A percentile compares a stretch with the other conserved stretches of the same genome.
Conservation (phyloP, 2,329 filamentous ascomycete genomes). For the Fusarium ramigenum region DNA sequence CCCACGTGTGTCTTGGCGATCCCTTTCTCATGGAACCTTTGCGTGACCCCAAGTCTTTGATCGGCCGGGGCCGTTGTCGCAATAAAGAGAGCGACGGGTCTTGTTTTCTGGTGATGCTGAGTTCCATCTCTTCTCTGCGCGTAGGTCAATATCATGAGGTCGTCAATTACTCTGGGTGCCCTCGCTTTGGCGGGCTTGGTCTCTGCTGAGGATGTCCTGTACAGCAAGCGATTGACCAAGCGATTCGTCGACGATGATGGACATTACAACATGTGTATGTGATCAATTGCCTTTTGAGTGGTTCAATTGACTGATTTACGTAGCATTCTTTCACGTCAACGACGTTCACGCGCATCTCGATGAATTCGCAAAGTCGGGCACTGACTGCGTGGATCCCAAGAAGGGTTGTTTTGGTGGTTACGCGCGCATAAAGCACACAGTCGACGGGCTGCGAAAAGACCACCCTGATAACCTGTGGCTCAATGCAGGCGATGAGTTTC, state of each 20-base stretch:
- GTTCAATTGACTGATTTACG: not conserved
- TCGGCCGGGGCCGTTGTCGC: conserved; percentile 1
- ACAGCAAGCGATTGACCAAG: conserved; percentile 59
- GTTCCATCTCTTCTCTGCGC: not conserved
- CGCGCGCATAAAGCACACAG: conserved; percentile 68
- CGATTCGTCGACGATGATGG: conserved; percentile 59
- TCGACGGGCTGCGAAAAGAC: conserved; percentile 64
- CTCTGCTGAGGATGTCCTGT: conserved; percentile 57
- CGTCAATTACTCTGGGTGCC: conserved; percentile 32
- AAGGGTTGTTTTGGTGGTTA: conserved; percentile 72
- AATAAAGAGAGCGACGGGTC: conserved; percentile 32
- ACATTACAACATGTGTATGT: conserved; percentile 63
- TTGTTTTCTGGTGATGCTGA: not conserved
- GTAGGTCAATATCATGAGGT: conserved; percentile 31
- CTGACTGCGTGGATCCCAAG: conserved; percentile 66
- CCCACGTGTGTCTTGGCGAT: conserved; percentile 44
- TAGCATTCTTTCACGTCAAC: conserved; percentile 74
- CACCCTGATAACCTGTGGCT: conserved; percentile 70
- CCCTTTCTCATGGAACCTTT: conserved; percentile 26
- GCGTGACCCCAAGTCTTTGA: conserved; percentile 12
- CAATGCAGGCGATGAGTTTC: conserved; percentile 75
- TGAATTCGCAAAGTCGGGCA: conserved; percentile 68
- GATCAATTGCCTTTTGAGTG: not conserved
- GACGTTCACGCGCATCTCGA: conserved; percentile 75
- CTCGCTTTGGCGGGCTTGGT: conserved; percentile 44